phyloP scores from a whole-genome alignment of 495 filamentous ascomycete species.

The Aspergillus conjunctus region DNA sequence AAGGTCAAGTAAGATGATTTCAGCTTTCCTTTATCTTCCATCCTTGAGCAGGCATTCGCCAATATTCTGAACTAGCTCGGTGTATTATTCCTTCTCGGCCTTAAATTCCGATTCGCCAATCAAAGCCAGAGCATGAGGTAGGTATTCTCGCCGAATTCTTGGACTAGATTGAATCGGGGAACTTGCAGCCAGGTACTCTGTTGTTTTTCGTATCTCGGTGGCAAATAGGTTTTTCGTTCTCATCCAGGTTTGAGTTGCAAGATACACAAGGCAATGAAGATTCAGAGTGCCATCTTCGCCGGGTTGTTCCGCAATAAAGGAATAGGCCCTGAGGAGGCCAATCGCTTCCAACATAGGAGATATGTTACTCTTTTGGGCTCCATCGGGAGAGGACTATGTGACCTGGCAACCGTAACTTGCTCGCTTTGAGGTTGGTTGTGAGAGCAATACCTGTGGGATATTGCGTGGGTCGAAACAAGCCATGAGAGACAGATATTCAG shows the following conservation, averaged over 20 bases:
- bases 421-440: neutral
- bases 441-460: neutral
- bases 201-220: neutral
- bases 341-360: neutral
- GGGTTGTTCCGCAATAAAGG: neutral
- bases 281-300: neutral
- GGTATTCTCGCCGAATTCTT: conserved; percentile 4
- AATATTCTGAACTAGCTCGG: neutral
- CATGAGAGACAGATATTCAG: neutral
- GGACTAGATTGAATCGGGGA: neutral
- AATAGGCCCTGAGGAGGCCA: neutral
- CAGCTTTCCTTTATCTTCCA: neutral
- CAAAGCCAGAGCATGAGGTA: conserved; percentile 7
- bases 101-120: neutral
- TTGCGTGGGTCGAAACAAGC: neutral
- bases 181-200: neutral
- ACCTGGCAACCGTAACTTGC: neutral
- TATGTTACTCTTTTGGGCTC: neutral
- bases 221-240: neutral
- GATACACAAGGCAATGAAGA: neutral
- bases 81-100: neutral
- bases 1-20: neutral
- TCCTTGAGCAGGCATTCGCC: neutral
- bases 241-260: neutral
- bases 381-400: neutral